phyloP scores from a whole-genome alignment of 2,329 filamentous ascomycete species.

The Xylaria sp. region DNA sequence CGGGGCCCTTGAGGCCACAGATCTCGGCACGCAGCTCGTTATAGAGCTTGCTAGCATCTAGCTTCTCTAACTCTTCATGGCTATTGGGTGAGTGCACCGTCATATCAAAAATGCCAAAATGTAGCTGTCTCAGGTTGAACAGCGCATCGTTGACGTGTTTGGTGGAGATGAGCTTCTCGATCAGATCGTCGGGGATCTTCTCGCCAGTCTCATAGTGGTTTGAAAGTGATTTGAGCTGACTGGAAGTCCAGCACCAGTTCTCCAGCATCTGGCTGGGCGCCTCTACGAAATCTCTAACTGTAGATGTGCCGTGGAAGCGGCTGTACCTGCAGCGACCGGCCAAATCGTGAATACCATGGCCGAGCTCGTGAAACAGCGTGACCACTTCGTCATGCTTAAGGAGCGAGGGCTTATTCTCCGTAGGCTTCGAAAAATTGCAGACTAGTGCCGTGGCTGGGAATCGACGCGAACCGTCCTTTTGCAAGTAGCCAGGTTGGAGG shows the following conservation, averaged over 20 bases:
- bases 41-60: slow-evolving; percentile 71
- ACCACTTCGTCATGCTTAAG: slow-evolving; percentile 85
- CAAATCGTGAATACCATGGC: slow-evolving; percentile 74
- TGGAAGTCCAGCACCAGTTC: slow-evolving; percentile 76
- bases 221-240: slow-evolving; percentile 69
- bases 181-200: slow-evolving; percentile 75
- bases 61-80: slow-evolving; percentile 70
- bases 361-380: slow-evolving; percentile 80
- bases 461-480: slow-evolving; percentile 69
- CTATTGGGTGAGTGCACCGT: slow-evolving; percentile 72
- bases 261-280: slow-evolving; percentile 76
- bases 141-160: slow-evolving; percentile 83
- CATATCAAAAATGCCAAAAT: slow-evolving; percentile 87
- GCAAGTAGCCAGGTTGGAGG: slow-evolving; percentile 73
- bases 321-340: slow-evolving; percentile 66
- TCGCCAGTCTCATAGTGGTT: slow-evolving; percentile 75
- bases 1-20: slow-evolving; percentile 74
- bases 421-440: slow-evolving; percentile 86
- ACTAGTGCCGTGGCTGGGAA: slow-evolving; percentile 82
- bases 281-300: slow-evolving; percentile 73
- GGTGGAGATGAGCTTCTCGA: slow-evolving; percentile 74
- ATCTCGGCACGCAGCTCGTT: slow-evolving; percentile 76
- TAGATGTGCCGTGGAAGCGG: slow-evolving; percentile 71
- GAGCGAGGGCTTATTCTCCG: slow-evolving; percentile 74
- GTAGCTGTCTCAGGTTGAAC: slow-evolving; percentile 78